Evolutionary conservation across 2,329 filamentous ascomycete genomes (phyloP).

Genomic region (Fusarium armeniacum): DNA sequence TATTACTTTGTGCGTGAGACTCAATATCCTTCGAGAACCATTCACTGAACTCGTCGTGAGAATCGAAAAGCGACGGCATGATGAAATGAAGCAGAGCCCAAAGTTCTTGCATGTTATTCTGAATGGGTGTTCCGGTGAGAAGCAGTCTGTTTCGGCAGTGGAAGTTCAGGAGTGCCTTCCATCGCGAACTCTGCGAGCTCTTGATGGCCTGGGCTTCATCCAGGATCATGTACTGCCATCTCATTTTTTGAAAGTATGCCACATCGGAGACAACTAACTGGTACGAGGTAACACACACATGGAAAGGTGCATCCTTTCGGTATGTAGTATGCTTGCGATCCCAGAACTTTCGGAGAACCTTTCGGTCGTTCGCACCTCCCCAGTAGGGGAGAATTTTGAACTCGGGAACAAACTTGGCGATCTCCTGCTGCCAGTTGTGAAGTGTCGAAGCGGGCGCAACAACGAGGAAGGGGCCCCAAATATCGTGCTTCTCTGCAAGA

Average conservation of each 20-base stretch:
- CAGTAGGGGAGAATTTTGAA: conserved; percentile 98
- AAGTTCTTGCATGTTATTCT: conserved; percentile 99
- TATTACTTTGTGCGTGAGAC: conserved; percentile 98
- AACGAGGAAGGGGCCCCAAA: conserved; percentile 97
- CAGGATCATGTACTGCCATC: conserved; percentile 99
- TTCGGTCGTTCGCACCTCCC: conserved; percentile 93
- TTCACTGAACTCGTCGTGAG: conserved; percentile 91
- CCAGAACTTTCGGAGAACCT: conserved; percentile 98
- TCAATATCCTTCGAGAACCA: conserved; percentile 98
- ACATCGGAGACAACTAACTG: conserved; percentile 97
- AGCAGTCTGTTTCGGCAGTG: conserved; percentile 94
- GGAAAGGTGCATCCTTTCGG: conserved; percentile 91
- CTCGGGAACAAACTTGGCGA: conserved; percentile 91
- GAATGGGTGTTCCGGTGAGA: conserved; percentile 95
- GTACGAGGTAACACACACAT: conserved; percentile 96
- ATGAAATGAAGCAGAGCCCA: conserved; percentile 99
- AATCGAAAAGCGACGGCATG: conserved; percentile 99
- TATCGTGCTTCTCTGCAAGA: conserved; percentile 95
- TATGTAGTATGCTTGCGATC: conserved; percentile 98
- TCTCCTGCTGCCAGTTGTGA: conserved; percentile 99
- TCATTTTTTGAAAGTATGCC: conserved; percentile 98
- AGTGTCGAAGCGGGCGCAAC: conserved; percentile 96
- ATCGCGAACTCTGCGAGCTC: conserved; percentile 93
- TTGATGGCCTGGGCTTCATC: conserved; percentile 99
- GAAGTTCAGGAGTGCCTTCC: conserved; percentile 95